Evolutionary conservation across 2,329 filamentous ascomycete species (phyloP), one percentile per base, ranked within the genome.

Genomic region (Trichoderma sp.): DNA sequence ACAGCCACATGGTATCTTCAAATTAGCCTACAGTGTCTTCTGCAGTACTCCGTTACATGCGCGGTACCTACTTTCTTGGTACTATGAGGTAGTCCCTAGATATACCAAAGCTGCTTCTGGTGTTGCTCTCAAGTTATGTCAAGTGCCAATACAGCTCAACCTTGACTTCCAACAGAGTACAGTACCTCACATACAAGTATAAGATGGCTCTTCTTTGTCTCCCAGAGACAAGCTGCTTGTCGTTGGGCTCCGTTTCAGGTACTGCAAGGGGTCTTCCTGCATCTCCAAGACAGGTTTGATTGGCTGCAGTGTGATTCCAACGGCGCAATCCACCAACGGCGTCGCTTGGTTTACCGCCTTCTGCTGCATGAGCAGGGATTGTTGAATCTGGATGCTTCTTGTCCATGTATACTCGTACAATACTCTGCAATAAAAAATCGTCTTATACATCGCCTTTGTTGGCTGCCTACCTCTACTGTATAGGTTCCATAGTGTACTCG

Each of bases 331-430:
- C 18, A 43, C 72, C 73, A 74, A 74, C 69, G 56, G 67, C 30
- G 51, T 36, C 57, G 57, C 62, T 56, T 58, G 30, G 71, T 74
- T 74, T 71, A 53, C 73, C 73, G 73, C 73, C 71, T 24, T 60
- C 6, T 71, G 51, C 58, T 24, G n/a, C 57, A 60, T 65, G 32
- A 56, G 11, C 64, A 34, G 28, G 39, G 39, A 43, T 61, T 26
- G 65, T 51, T 51, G n/a, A 36, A 36, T 56, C 7, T 61, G 32
- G n/a, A 43, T 43, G 58, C 21, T 18, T 62, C 6, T 62, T 32
- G 28, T 39, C 58, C 32, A 8, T 62, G 21, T n/a, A 6, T 51
- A 21, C n/a, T 39, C 36, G 36, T 39, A 6, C 43, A 51, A 51
- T 21, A 21, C 43, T 51, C 18, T 21, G 6, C 43, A 2, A 51